These are phyloP conservation scores for Arachnopeziza araneosa DNA, from an alignment of 2,329 filamentous ascomycete species.

Conservation along the genomic window DNA sequence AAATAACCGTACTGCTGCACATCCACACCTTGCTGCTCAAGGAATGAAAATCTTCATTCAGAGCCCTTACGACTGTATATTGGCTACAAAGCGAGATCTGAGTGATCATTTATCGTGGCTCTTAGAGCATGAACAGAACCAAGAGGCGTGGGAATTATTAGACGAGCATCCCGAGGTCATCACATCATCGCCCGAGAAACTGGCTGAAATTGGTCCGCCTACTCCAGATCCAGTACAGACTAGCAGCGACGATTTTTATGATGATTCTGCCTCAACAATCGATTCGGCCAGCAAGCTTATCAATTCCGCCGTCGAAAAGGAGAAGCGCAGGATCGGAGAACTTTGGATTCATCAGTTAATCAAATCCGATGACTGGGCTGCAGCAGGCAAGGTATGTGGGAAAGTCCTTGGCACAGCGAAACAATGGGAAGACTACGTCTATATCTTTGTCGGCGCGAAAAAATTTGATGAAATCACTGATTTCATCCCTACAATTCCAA, in stretches of 20 bases:
- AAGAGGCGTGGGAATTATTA: conserved; percentile 82
- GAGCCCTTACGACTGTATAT: conserved; percentile 93
- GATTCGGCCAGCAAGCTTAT: conserved; percentile 53
- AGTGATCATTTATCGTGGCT: conserved; percentile 84
- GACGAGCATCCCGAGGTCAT: conserved; percentile 79
- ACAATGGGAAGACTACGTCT: conserved; percentile 94
- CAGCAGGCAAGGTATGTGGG: conserved; percentile 74
- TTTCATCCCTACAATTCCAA: conserved; percentile 71
- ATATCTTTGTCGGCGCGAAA: conserved; percentile 79
- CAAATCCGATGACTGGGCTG: conserved; percentile 65
- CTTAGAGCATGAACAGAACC: conserved; percentile 72
- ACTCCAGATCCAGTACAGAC: conserved; percentile 33
- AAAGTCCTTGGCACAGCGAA: conserved; percentile 75
- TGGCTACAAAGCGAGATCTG: conserved; percentile 82
- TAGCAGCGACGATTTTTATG: conserved; percentile 61
- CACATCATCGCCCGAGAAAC: conserved; percentile 36
- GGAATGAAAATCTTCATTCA: conserved; percentile 87
- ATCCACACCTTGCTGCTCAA: conserved; percentile 34
- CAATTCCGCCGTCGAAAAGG: conserved; percentile 68
- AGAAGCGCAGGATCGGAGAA: conserved; percentile 88
- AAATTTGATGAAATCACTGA: conserved; percentile 87
- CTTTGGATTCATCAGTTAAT: conserved; percentile 88
- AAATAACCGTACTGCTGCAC: conserved; percentile 8
- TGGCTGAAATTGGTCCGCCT: conserved; percentile 35
- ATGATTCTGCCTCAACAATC: conserved; percentile 61